These are phyloP conservation scores for Cladophialophora immunda DNA, from an alignment of 2,329 filamentous ascomycete genomes.

Conservation along the genomic window DNA sequence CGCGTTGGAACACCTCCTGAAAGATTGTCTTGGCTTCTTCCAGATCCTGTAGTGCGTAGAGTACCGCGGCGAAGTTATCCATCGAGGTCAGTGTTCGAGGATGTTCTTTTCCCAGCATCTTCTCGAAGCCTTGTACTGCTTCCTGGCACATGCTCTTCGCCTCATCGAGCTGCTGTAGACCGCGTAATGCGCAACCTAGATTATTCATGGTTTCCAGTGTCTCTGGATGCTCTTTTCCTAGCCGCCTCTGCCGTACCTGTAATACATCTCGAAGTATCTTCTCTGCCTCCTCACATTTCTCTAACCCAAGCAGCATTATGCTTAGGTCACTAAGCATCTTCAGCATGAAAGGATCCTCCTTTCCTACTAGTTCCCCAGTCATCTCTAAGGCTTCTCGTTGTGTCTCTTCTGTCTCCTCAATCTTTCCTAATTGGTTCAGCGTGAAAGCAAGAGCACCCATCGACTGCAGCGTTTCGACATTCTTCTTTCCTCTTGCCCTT, in stretches of 20 bases:
- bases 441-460: no score
- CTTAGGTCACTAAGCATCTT: no score
- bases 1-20: background rate
- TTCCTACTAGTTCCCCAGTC: no score
- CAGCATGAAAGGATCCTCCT: no score
- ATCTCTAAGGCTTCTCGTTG: no score
- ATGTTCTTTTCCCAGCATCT: background rate
- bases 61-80: background rate
- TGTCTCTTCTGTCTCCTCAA: no score
- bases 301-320: rapidly evolving
- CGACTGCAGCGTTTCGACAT: no score
- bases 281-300: background rate
- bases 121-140: background rate
- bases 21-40: background rate
- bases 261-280: background rate
- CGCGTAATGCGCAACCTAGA: background rate
- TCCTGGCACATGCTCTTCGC: background rate
- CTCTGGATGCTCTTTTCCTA: background rate
- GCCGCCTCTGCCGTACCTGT: background rate
- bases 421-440: no score
- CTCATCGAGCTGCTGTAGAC: background rate
- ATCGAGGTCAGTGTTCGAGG: background rate
- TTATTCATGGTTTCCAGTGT: background rate
- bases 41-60: no score
- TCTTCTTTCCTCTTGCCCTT: no score